Evolutionary conservation across 2,329 filamentous ascomycete species (phyloP), one percentile per base, ranked within the genome.

Genomic region (Xylaria sp.): DNA sequence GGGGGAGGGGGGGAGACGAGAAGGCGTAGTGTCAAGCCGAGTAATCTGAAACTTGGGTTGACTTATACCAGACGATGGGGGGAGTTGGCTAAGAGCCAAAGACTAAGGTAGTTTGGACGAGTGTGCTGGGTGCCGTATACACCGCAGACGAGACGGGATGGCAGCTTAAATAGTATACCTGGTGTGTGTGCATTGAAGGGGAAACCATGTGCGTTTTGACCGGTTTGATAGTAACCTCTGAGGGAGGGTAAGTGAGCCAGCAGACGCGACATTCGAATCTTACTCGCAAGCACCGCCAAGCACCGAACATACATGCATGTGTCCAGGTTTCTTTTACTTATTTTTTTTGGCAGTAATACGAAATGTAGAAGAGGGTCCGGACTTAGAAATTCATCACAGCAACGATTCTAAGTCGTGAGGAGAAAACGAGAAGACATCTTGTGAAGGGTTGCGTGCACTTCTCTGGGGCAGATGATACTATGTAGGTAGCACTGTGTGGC

Each of bases 31-130:
- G 63, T 33, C 25, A 28, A 64, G 63, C 36, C 65, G 60, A 66
- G 67, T 56, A 49, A 59, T 43, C 57, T 66, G 68, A 49, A 71
- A 72, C 69, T 51, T 39, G 31, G 55, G 55, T 58, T 28, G 55
- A 20, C 23, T 28, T 31, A 58, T 12, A 25, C 25, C 39, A 46
- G 39, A 58, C 15, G 25, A 58, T 2, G 31, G 39, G 3, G 39
- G 48, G 28, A 8, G 39, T 12, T n/a, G 8, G 3, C 10, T 31
- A 46, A 13, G 41, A 58, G 7, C 23, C 13, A 20, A 39, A 55
- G 31, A 15, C 15, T 46, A 7, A 36, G 6, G 25, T 46, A 36
- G 10, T 52, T 52, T 23, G 23, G 49, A 52, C 23, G 49, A 52
- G 49, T 41, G 39, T 10, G 12, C 12, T 41, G 15, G 15, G 2